Evolutionary conservation across 305 asterid species (phyloP).

Genomic region (Coffea humblotiana): DNA sequence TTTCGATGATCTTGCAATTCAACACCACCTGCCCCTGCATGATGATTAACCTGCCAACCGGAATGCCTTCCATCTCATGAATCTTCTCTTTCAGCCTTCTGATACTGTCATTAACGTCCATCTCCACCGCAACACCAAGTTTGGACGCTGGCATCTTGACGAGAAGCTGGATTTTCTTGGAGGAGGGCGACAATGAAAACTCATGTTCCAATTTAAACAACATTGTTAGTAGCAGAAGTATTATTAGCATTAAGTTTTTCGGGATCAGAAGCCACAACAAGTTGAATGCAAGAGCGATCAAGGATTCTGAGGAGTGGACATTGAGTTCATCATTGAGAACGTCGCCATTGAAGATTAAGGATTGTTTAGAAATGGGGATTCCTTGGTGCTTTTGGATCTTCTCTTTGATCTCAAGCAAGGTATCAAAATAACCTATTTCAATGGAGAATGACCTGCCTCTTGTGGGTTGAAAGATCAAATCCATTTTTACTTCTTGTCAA

Average conservation of each 20-base stretch:
- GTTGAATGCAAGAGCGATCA: slow-evolving; percentile 48
- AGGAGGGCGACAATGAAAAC: neutral
- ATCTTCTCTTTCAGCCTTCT: slow-evolving; percentile 47
- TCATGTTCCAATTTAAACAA: neutral
- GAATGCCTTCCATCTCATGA: slow-evolving; percentile 39
- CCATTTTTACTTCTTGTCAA: slow-evolving; percentile 31
- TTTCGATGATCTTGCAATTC: slow-evolving; percentile 44
- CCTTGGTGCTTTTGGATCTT: slow-evolving; percentile 44
- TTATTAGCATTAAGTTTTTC: neutral
- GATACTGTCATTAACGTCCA: slow-evolving; percentile 35
- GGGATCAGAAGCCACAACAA: slow-evolving; percentile 27
- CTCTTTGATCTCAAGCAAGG: slow-evolving; percentile 63
- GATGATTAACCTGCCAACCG: slow-evolving; percentile 22
- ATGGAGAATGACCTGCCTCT: slow-evolving; percentile 42
- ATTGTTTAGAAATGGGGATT: slow-evolving; percentile 60
- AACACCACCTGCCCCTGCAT: slow-evolving; percentile 43
- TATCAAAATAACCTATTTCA: slow-evolving; percentile 66
- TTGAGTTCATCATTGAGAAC: slow-evolving; percentile 53
- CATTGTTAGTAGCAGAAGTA: too few species aligned
- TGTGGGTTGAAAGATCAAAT: slow-evolving; percentile 50
- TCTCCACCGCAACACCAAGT: slow-evolving; percentile 24
- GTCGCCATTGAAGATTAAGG: slow-evolving; percentile 49
- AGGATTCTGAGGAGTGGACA: slow-evolving; percentile 56
- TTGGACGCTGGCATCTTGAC: slow-evolving; percentile 40
- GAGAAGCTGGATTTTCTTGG: slow-evolving; percentile 37